These are phyloP conservation scores for Yamadazyma laniorum DNA, from an alignment of 805 yeast species.

Conservation along the genomic window DNA sequence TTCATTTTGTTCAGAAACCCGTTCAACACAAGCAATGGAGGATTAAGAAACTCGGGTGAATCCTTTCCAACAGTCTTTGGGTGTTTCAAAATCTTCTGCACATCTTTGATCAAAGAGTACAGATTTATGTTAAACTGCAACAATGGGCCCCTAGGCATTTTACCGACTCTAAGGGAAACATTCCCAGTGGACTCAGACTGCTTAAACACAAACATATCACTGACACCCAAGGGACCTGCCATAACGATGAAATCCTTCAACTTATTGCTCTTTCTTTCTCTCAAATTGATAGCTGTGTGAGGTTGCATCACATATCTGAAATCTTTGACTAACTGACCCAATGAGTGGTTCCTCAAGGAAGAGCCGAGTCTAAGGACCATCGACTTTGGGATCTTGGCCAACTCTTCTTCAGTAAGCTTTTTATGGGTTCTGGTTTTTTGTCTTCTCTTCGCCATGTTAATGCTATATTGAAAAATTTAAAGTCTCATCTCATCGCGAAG, in stretches of 20 bases:
- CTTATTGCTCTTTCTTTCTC: slow-evolving; percentile 84
- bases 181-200: slow-evolving; percentile 77
- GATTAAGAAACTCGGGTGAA: slow-evolving; percentile 60
- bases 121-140: slow-evolving; percentile 73
- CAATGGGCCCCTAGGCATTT: slow-evolving; percentile 94
- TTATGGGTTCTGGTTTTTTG: slow-evolving; percentile 87
- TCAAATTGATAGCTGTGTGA: slow-evolving; percentile 85
- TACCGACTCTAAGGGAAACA: slow-evolving; percentile 77
- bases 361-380: slow-evolving; percentile 91
- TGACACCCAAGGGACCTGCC: slow-evolving; percentile 95
- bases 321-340: slow-evolving; percentile 82
- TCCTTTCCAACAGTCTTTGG: slow-evolving; percentile 79
- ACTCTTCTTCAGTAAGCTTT: slow-evolving; percentile 59
- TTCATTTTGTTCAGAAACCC: slow-evolving; percentile 71
- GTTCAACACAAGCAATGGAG: slow-evolving; percentile 90
- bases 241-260: slow-evolving; percentile 94
- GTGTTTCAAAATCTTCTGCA: slow-evolving; percentile 60
- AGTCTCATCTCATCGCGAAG: slow-evolving; percentile 9
- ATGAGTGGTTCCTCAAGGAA: slow-evolving; percentile 72
- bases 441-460: slow-evolving; percentile 42
- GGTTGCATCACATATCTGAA: slow-evolving; percentile 93
- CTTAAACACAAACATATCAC: slow-evolving; percentile 83
- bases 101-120: slow-evolving; percentile 82
- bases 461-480: not conserved
- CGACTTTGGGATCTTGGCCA: slow-evolving; percentile 78